phyloP scores from a whole-genome alignment of 169 alveolate genomes.

The Eimeria falciformis region DNA sequence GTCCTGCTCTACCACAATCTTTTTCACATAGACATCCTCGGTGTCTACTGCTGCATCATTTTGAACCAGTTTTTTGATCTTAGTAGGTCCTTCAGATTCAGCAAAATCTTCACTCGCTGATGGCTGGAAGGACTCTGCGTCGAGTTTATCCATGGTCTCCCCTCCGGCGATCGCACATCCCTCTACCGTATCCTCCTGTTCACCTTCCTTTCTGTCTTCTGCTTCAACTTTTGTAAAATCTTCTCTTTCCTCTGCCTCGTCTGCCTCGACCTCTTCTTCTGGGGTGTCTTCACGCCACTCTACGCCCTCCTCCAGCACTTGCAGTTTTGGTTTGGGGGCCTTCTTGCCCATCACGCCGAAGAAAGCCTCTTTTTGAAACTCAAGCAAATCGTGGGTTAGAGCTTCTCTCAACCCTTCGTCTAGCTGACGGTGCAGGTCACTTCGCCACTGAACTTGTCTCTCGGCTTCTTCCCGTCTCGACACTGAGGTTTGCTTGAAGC shows the following conservation, averaged over 20 bases:
- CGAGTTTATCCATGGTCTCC: too few species aligned
- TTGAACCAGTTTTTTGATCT: too few species aligned
- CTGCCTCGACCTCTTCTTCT: background rate
- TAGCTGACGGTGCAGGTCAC: slow-evolving; percentile 41
- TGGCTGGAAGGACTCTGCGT: too few species aligned
- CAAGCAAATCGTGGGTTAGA: slow-evolving; percentile 20
- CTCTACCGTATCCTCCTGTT: background rate
- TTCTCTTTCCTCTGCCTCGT: background rate
- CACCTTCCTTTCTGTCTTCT: background rate
- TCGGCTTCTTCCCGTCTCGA: too few species aligned
- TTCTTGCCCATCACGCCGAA: background rate
- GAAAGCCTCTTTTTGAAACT: slow-evolving; percentile 28
- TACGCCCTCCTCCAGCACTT: background rate
- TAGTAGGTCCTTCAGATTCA: too few species aligned
- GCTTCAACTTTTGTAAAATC: background rate
- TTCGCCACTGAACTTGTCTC: too few species aligned
- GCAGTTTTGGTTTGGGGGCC: slow-evolving; percentile 12
- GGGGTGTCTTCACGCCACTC: background rate
- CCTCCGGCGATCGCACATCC: background rate
- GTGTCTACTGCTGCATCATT: too few species aligned
- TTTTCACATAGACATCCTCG: too few species aligned
- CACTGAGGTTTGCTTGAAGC: too few species aligned
- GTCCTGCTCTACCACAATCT: too few species aligned
- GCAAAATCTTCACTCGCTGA: too few species aligned
- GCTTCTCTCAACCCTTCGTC: slow-evolving; percentile 40